Evolutionary conservation across 2,329 filamentous ascomycete species (phyloP), one percentile per base, ranked within the genome.

Genomic region (Magnaporthiopsis poae): DNA sequence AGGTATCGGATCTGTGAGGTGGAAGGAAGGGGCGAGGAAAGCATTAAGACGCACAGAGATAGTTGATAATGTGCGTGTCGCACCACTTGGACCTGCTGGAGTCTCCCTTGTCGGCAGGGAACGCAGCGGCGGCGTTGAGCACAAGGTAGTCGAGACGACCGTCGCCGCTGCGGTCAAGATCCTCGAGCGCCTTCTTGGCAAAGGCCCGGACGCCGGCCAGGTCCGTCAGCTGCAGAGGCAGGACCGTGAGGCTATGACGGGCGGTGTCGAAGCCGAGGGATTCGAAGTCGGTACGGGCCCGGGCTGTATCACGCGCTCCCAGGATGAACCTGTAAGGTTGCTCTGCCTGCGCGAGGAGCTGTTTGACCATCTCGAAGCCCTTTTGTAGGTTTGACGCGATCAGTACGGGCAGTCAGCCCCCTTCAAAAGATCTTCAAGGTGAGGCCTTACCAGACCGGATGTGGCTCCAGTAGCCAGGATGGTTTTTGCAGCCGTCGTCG

Each of bases 31-130:
- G 11, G 18, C 5, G 21, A 25, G 3, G n/a, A 3, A 11, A 25
- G 21, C 21, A n/a, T 5, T 9, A 56, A 29, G 29, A 36, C 78
- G 70, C 65, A 84, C 82, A 80, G 11, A 84, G 75, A 66, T 84
- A 81, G 68, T 85, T 85, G 27, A 85, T 82, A 21, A 84, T 72
- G 36, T 80, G 78, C 0, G 76, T 59, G 71, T 84, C 80, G 70
- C 79, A 81, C 82, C 82, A 85, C 70, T 79, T 79, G 1, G 78
- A 80, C 2, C 79, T 79, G 65, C 77, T 69, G 0, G 77, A 75
- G 0, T 29, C 31, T 12, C 77, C 76, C 11, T 76, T 74, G 15
- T 77, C 73, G 0, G 77, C 74, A 0, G 69, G 69, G n/a, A 77
- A 77, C 35, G 70, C 73, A n/a, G 80, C 75, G 18, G 70, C 83